Base-by-base conservation (phyloP, 176 grass and related monocot species). In the Carex myosuroides region DNA sequence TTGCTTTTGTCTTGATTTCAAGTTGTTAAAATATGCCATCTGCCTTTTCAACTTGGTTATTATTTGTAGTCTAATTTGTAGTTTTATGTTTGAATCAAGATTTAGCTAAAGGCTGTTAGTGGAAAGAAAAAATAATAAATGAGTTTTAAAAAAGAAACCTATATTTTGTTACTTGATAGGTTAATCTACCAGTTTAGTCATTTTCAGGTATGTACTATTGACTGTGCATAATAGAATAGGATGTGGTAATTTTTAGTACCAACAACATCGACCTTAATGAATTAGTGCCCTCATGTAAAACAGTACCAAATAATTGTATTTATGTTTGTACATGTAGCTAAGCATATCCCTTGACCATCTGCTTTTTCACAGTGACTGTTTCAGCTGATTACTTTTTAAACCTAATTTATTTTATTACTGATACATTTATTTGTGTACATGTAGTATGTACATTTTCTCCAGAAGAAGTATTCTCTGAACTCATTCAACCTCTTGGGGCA, bases 401-500 rank as follows among this genome's bases (percentile, higher is more conserved):
- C 13, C 13, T 44, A 42, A 44, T 63, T 79, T 46, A 24, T 46
- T 63, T 59, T 8, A 26, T 32, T 79, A 85, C 70, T 83, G 50
- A 81, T 76, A 59, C 21, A 76, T 62, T 90, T 77, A 66, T 75
- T 64, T 84, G 0, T 41, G 1, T 81, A 21, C 13, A 50, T 88
- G 86, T 77, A 97, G 94, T 94, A 92, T 63, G 79, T 97, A 62
- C 91, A 97, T 84, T 94, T 88, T 70, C 94, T 97, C 63, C 94
- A 92, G 78, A 57, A 78, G 79, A 97, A 94, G 83, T 88, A 97
- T 82, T 76, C 91, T 26, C 82, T 97, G 42, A 91, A 90, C 86
- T 97, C 91, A 26, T 97, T 94, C 88, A 97, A 92, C 81, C 91
- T 97, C 54, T 89, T 97, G 79, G 80, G 86, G 16, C 94, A 97